These are phyloP conservation scores for Botrytis paeoniae DNA, from an alignment of 2,329 filamentous ascomycete species.

Conservation along the genomic window DNA sequence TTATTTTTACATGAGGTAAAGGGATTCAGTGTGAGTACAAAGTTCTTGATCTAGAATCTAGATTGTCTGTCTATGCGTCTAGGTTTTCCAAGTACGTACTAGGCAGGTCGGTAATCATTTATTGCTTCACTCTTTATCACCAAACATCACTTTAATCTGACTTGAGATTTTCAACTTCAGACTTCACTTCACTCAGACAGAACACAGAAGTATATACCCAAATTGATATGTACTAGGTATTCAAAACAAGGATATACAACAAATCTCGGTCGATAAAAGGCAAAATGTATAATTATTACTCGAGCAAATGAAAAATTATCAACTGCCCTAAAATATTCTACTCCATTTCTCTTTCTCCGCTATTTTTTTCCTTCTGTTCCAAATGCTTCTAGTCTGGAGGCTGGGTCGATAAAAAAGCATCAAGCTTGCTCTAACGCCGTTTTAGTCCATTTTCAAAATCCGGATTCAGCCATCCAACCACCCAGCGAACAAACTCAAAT, in stretches of 20 bases:
- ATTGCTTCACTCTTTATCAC: background rate
- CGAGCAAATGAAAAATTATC: background rate
- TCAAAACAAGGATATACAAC: background rate
- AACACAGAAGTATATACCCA: background rate
- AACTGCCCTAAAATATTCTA: too few relatives aligned
- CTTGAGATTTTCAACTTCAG: background rate
- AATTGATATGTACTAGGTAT: background rate
- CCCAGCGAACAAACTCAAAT: background rate
- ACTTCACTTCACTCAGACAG: background rate
- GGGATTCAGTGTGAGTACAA: background rate
- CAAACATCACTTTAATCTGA: background rate
- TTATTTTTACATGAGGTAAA: background rate
- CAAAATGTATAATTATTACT: background rate
- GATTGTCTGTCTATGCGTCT: background rate
- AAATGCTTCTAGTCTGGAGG: slow-evolving; percentile 6
- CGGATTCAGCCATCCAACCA: slow-evolving; percentile 12
- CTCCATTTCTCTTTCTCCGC: background rate
- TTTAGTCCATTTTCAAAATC: slow-evolving; percentile 1
- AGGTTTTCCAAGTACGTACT: background rate
- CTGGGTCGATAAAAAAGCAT: background rate
- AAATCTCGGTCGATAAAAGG: background rate
- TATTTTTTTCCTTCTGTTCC: background rate
- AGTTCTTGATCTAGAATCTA: background rate
- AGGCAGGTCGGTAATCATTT: background rate
- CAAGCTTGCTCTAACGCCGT: slow-evolving; percentile 5